Conservation (phyloP, 495 filamentous ascomycete species). For the Penicillium roqueforti region DNA sequence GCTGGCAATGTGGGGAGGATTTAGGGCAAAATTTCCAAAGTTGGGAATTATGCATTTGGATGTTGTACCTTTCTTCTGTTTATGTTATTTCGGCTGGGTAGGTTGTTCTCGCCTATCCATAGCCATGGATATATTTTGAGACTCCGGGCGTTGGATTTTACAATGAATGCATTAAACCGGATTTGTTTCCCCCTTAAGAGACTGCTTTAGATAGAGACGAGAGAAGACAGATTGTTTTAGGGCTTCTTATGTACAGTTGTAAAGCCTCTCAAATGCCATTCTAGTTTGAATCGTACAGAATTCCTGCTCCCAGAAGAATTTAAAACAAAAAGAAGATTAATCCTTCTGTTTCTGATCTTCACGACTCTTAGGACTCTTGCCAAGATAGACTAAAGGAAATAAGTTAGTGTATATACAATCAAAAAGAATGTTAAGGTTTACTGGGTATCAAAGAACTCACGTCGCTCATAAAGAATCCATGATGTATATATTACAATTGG, state of each 20-base stretch:
- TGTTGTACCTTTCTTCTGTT: constrained; percentile 1
- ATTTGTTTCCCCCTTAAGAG: not conserved
- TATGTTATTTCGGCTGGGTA: constrained; percentile 1
- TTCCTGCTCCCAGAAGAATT: not conserved
- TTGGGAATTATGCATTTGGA: constrained; percentile 2
- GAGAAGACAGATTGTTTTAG: not conserved
- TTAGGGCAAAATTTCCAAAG: not conserved
- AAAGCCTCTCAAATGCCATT: not conserved
- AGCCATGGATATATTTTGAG: constrained; percentile 8
- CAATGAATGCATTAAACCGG: not conserved
- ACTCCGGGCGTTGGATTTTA: not conserved
- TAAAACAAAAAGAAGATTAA: not conserved
- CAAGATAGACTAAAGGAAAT: constrained; percentile 16
- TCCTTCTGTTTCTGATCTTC: not conserved
- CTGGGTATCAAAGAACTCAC: constrained; percentile 12
- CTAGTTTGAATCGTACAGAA: not conserved
- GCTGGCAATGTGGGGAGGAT: constrained; percentile 16
- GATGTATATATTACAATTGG: constrained; percentile 46
- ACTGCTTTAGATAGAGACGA: not conserved
- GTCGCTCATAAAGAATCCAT: constrained; percentile 24
- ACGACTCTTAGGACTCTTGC: constrained; percentile 16
- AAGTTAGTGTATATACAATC: not conserved
- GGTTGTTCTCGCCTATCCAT: not conserved
- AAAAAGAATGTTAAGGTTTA: not conserved
- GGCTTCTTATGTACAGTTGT: constrained; percentile 1